Conservation (phyloP, 148 eudicot genomes). For the Agrostemma githago region DNA sequence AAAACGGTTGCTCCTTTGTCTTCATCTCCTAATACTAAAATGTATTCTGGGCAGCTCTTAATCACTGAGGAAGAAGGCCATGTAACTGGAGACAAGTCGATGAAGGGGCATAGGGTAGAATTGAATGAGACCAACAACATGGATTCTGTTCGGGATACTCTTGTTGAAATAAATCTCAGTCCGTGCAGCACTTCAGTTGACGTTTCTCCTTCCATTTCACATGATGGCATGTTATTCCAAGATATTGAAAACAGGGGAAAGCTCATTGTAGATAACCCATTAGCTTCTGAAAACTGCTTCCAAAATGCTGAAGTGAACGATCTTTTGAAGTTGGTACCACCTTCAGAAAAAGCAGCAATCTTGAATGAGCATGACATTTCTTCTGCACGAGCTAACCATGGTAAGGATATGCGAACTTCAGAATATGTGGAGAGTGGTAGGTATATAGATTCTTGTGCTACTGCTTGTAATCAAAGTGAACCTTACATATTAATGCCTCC, state of each 20-base stretch:
- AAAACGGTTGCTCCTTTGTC: slow-evolving; percentile 2
- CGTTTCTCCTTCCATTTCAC: slow-evolving; percentile 2
- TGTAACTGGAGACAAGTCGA: slow-evolving; percentile 28
- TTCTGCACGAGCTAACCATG: slow-evolving; percentile 2
- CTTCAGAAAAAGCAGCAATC: neutral
- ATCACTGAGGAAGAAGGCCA: slow-evolving; percentile 22
- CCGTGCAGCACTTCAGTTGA: slow-evolving; percentile 6
- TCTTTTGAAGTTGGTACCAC: slow-evolving; percentile 1
- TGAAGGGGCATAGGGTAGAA: slow-evolving; percentile 17
- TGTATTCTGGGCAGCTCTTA: slow-evolving; percentile 12
- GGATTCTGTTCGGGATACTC: slow-evolving; percentile 26
- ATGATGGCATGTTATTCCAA: slow-evolving; percentile 15
- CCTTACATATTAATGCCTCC: slow-evolving; percentile 26
- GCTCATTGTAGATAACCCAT: slow-evolving; percentile 16
- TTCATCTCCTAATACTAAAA: slow-evolving; percentile 15
- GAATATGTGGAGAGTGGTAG: slow-evolving; percentile 20
- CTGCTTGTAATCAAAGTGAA: slow-evolving; percentile 22
- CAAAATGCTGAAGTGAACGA: slow-evolving; percentile 19
- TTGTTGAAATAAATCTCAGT: slow-evolving; percentile 18
- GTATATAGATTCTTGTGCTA: slow-evolving; percentile 4
- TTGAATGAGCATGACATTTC: slow-evolving; percentile 5
- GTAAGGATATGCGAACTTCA: slow-evolving; percentile 22
- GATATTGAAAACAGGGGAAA: slow-evolving; percentile 21
- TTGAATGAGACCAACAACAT: slow-evolving; percentile 16
- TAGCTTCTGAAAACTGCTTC: slow-evolving; percentile 22